phyloP scores from a whole-genome alignment of 345 rosid species.

The Rhodamnia rubescens region DNA sequence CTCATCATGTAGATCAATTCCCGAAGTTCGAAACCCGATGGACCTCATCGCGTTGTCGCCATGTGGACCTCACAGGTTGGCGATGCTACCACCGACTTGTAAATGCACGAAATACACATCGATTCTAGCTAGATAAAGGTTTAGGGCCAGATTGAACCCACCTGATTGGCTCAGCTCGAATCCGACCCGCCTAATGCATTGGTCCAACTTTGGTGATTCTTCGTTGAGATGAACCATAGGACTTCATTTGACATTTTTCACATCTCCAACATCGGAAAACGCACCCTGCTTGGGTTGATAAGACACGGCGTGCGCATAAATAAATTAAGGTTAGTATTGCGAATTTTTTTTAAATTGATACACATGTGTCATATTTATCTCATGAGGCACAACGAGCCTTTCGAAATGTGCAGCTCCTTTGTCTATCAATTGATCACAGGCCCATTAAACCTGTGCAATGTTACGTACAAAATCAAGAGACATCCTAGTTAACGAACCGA shows the following conservation, averaged over 20 bases:
- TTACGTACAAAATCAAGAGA: neutral
- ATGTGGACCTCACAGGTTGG: too few relatives aligned
- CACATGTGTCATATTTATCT: neutral
- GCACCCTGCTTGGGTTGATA: rapidly evolving
- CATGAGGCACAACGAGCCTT: neutral
- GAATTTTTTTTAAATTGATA: neutral
- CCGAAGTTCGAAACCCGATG: neutral
- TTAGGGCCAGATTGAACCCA: neutral
- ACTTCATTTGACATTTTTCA: neutral
- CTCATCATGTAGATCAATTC: neutral
- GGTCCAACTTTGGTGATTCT: neutral
- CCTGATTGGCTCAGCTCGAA: neutral
- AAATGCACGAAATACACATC: too few relatives aligned
- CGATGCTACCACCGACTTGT: too few relatives aligned
- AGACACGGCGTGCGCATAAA: rapidly evolving
- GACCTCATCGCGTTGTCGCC: too few relatives aligned
- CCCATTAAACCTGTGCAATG: neutral
- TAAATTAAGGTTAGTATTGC: neutral
- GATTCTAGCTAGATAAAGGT: neutral
- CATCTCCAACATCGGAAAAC: neutral
- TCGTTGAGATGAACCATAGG: neutral
- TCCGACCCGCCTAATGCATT: neutral
- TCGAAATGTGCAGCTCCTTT: neutral
- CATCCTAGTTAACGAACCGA: neutral
- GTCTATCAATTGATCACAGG: neutral